Evolutionary conservation across 495 filamentous ascomycete genomes (phyloP).

Genomic region (Lasiosphaeria ovina): DNA sequence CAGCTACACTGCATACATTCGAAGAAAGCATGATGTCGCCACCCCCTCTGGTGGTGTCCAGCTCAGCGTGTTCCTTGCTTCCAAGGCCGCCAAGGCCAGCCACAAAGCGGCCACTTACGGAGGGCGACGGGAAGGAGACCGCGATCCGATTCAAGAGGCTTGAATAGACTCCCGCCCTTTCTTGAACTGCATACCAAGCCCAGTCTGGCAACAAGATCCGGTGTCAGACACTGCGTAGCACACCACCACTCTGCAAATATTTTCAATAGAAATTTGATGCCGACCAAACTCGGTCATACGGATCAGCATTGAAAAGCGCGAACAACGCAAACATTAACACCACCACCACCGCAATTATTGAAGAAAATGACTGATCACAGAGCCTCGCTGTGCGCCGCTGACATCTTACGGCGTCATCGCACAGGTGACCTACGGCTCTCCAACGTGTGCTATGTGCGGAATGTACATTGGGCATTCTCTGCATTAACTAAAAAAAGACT

Average conservation of each 20-base stretch:
- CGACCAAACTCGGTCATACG: too few relatives aligned
- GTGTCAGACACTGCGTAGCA: neutral
- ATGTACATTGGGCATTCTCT: neutral
- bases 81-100: constrained; percentile 11
- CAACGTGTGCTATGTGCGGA: too few relatives aligned
- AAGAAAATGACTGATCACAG: too few relatives aligned
- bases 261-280: neutral
- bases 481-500: constrained; percentile 17
- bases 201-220: constrained; percentile 6
- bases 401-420: too few relatives aligned
- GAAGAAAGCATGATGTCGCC: neutral
- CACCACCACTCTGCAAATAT: neutral
- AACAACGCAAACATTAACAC: too few relatives aligned
- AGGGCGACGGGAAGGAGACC: neutral
- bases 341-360: too few relatives aligned
- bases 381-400: too few relatives aligned
- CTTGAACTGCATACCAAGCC: constrained; percentile 3
- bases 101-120: constrained; percentile 13
- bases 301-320: too few relatives aligned
- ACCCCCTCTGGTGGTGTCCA: neutral
- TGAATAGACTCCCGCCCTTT: constrained; percentile 2
- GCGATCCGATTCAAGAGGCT: constrained; percentile 2
- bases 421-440: too few relatives aligned
- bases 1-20: too few relatives aligned
- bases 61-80: constrained; percentile 4